Conservation (phyloP, 2,329 filamentous ascomycete species). For the Verticillium tricorpus region DNA sequence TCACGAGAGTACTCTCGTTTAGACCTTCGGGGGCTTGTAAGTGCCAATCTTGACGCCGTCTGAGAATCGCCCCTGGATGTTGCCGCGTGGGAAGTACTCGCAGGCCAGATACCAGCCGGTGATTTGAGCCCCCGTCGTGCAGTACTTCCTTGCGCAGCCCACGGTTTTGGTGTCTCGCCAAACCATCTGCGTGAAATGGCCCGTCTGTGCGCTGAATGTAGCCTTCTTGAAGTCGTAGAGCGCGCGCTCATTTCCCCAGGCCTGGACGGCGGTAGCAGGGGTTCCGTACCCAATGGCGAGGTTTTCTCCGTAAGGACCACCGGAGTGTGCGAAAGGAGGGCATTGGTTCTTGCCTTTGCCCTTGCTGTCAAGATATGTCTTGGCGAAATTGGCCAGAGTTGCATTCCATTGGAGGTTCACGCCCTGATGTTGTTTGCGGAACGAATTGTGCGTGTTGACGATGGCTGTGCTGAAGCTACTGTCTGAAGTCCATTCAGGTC, state of each 20-base stretch:
- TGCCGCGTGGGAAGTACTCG: constrained; percentile 65
- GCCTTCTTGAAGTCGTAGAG: constrained; percentile 46
- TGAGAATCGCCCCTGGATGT: constrained; percentile 50
- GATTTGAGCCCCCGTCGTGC: constrained; percentile 11
- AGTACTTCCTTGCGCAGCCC: constrained; percentile 47
- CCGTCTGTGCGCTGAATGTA: constrained; percentile 45
- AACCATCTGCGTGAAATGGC: constrained; percentile 56
- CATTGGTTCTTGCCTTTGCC: not conserved
- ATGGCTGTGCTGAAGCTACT: constrained; percentile 46
- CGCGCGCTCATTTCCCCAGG: constrained; percentile 49
- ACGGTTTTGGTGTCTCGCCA: constrained; percentile 50
- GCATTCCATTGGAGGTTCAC: constrained; percentile 58
- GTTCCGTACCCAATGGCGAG: not conserved
- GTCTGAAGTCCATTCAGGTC: constrained; percentile 25
- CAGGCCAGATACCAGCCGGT: constrained; percentile 63
- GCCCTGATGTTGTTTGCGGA: constrained; percentile 60
- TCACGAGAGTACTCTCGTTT: too few species aligned
- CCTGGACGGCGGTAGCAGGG: constrained; percentile 29
- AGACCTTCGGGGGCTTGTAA: not conserved
- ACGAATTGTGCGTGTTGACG: constrained; percentile 62
- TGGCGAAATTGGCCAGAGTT: constrained; percentile 53
- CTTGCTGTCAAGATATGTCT: constrained; percentile 36
- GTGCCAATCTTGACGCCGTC: constrained; percentile 15
- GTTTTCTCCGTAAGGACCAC: not conserved
- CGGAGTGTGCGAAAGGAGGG: not conserved